Base-by-base conservation (phyloP, 495 filamentous ascomycete species). In the Lasiosphaeria hispida region DNA sequence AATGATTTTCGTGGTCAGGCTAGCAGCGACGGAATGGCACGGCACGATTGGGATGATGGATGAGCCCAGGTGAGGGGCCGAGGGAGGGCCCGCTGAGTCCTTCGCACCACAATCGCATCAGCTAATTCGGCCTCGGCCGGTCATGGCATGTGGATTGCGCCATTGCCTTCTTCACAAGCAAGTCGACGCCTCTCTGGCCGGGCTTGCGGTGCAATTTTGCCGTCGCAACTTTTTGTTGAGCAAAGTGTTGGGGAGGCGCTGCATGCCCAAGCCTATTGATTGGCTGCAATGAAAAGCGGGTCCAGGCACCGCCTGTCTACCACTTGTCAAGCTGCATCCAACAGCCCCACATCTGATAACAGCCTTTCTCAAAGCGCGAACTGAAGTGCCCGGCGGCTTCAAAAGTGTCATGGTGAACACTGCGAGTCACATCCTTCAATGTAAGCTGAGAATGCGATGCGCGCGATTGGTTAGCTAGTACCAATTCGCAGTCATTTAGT, bases 201-300 rank as follows among this genome's bases (percentile, higher is more conserved):
- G 17, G 35, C 48, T 51, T 49, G 10, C 48, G 34, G 55, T 37
- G 43, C 58, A 57, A 57, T 55, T 66, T 66, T 58, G 52, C 58
- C 61, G 57, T 58, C 43, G 17, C 23, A 62, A 53, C 43, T 58
- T 69, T 69, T 67, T 71, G 68, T 71, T 71, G 68, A 71, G 68
- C 56, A 71, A 69, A 69, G 7, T 65, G 68, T 71, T 71, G 68
- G 68, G 68, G 64, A 56, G 43, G 45, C 35, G 59, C 51, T 34
- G 42, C 52, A 30, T 43, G 43, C 15, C 30, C 10, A 4, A 1
- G 3, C 13, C 8, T 17, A 7, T 44, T 57, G 56, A 63, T 60
- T 63, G 61, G 61, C 45, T 43, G 35, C 56, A 34, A 14, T 0
- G 23, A 15, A 8, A 33, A 18, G 37, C 41, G 37, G 18, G 38